These are phyloP conservation scores for Musa troglodytarum DNA, from an alignment of 176 grass and related monocot species.

Conservation along the genomic window DNA sequence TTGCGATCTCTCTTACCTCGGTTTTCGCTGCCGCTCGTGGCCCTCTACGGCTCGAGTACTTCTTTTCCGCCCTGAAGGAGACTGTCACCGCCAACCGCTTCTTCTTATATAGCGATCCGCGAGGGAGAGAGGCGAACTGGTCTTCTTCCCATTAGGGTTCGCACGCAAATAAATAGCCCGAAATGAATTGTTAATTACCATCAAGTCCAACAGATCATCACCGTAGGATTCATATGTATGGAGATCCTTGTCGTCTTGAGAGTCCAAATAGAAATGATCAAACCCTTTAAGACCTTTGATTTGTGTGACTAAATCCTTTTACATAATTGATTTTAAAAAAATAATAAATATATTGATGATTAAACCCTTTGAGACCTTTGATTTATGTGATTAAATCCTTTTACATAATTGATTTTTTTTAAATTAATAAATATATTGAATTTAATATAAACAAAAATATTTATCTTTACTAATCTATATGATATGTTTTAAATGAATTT, in stretches of 20 bases:
- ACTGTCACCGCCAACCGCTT: constrained; percentile 9
- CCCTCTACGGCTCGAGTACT: constrained; percentile 17
- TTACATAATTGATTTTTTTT: too few relatives aligned
- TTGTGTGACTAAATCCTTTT: too few relatives aligned
- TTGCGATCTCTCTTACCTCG: background rate
- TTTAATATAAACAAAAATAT: too few relatives aligned
- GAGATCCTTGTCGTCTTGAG: background rate
- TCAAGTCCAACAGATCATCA: background rate
- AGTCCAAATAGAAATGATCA: too few relatives aligned
- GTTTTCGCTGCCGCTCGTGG: constrained; percentile 6
- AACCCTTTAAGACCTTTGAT: too few relatives aligned
- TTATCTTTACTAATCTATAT: too few relatives aligned
- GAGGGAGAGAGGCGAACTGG: background rate
- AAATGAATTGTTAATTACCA: background rate
- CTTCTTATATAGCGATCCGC: constrained; percentile 6
- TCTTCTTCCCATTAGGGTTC: constrained; percentile 12
- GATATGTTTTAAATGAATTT: too few relatives aligned
- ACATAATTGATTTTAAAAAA: too few relatives aligned
- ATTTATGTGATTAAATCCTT: too few relatives aligned
- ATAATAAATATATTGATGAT: too few relatives aligned
- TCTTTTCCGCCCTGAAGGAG: constrained; percentile 14
- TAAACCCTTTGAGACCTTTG: too few relatives aligned
- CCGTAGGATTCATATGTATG: background rate
- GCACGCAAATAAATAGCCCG: background rate
- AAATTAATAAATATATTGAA: too few relatives aligned